A percentile compares a stretch with the other conserved stretches of the same genome.
Evolutionary conservation across 2,329 filamentous ascomycete genomes (phyloP).

Genomic region (Venturia effusa): DNA sequence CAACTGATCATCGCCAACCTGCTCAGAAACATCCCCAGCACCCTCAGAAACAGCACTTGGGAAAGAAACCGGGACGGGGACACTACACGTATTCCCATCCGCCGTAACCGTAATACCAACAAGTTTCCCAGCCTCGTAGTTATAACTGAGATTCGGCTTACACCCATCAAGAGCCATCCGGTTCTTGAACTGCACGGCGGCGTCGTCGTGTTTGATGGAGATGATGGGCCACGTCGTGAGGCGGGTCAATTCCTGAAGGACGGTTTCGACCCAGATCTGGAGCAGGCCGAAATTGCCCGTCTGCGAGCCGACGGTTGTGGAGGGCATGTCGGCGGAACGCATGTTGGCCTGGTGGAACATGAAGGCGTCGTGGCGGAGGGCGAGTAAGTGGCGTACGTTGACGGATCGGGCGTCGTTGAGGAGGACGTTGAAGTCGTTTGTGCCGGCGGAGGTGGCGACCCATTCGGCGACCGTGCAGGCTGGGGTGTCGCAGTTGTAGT

Average conservation of each 20-base stretch:
- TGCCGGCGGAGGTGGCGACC: constrained; percentile 1
- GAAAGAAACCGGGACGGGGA: constrained; percentile 5
- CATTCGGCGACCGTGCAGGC: constrained; percentile 4
- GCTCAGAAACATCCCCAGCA: constrained; percentile 15
- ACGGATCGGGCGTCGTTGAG: not conserved
- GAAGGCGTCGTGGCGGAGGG: constrained; percentile 8
- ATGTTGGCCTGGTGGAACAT: constrained; percentile 12
- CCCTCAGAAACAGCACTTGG: constrained; percentile 29
- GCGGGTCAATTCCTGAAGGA: constrained; percentile 4
- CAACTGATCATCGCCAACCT: constrained; percentile 3
- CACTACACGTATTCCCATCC: not conserved
- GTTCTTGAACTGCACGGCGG: not conserved
- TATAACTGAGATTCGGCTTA: constrained; percentile 38
- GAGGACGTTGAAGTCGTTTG: not conserved
- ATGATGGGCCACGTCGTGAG: constrained; percentile 6
- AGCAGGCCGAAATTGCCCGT: constrained; percentile 17
- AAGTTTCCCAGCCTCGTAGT: constrained; percentile 19
- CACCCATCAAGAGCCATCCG: constrained; percentile 23
- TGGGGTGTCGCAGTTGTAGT: constrained; percentile 8
- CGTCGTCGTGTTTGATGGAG: constrained; percentile 9
- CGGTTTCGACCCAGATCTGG: constrained; percentile 7
- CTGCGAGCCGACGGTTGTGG: not conserved
- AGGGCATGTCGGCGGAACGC: not conserved
- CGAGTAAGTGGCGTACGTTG: not conserved
- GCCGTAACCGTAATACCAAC: not conserved